These are phyloP conservation scores for Barnettozyma pratensis DNA, from an alignment of 805 yeast genomes.

Conservation along the genomic window DNA sequence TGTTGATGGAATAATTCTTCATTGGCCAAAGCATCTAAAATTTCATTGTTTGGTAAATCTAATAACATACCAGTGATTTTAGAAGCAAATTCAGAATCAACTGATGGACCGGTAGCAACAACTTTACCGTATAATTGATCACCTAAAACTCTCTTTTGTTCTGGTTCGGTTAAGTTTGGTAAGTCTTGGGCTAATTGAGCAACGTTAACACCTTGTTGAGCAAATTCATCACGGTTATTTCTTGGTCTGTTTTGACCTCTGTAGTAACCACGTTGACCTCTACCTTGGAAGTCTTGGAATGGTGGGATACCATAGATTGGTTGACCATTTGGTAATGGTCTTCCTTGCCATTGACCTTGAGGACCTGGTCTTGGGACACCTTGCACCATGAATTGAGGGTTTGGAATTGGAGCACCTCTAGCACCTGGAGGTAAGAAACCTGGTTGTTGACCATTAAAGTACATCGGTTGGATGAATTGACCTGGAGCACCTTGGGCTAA, in stretches of 20 bases:
- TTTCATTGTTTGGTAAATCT: conserved; percentile 90
- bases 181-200: conserved; percentile 54
- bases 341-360: conserved; percentile 57
- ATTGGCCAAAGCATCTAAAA: conserved; percentile 82
- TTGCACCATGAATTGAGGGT: conserved; percentile 68
- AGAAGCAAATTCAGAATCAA: conserved; percentile 93
- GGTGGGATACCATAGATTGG: conserved; percentile 88
- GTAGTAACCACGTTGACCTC: conserved; percentile 40
- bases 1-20: conserved; percentile 86
- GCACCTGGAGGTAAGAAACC: conserved; percentile 80
- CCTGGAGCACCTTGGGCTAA: conserved; percentile 83
- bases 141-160: conserved; percentile 96
- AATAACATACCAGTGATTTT: conserved; percentile 98
- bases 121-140: conserved; percentile 95
- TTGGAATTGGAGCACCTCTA: conserved; percentile 74
- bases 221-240: conserved; percentile 26
- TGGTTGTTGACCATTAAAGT: conserved; percentile 57
- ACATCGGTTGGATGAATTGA: conserved; percentile 79
- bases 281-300: conserved; percentile 57
- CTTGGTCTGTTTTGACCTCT: conserved; percentile 37
- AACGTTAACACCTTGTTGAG: conserved; percentile 23
- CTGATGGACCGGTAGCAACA: conserved; percentile 78
- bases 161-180: conserved; percentile 71
- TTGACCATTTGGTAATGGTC: conserved; percentile 72
- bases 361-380: conserved; percentile 63